These are phyloP conservation scores for Beta vulgaris DNA, from an alignment of 148 eudicot genomes.

Conservation along the genomic window DNA sequence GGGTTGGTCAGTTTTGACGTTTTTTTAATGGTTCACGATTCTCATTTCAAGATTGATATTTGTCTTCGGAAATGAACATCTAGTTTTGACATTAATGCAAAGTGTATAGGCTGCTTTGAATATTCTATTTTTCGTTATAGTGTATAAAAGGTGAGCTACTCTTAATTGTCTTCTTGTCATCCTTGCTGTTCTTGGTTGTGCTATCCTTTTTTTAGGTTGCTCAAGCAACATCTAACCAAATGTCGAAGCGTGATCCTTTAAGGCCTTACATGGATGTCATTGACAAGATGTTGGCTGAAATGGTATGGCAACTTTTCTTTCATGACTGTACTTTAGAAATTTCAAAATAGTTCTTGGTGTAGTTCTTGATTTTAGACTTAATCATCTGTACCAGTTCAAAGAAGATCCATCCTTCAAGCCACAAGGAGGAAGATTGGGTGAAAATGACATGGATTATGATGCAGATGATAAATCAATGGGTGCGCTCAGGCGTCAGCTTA, in stretches of 20 bases:
- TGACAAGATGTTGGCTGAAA: conserved; percentile 78
- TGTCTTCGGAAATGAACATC: not conserved
- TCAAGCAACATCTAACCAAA: conserved; percentile 91
- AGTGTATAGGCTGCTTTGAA: not conserved
- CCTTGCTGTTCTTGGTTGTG: not conserved
- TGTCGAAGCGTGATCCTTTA: conserved; percentile 89
- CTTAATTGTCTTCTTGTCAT: not conserved
- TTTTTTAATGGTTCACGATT: not conserved
- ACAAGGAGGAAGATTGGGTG: conserved; percentile 88
- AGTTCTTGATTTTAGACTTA: conserved; percentile 17
- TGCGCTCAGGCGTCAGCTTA: conserved; percentile 81
- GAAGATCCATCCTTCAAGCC: conserved; percentile 95
- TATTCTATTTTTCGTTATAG: conserved; percentile 2
- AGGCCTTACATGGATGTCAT: conserved; percentile 81
- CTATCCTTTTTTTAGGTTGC: conserved; percentile 54
- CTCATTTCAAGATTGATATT: not conserved
- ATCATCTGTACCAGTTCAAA: conserved; percentile 41
- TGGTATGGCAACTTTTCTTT: conserved; percentile 46
- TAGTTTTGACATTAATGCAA: not conserved
- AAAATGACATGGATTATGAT: conserved; percentile 94
- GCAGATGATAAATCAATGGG: conserved; percentile 97
- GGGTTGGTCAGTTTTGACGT: too few relatives aligned
- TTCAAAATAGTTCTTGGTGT: not conserved
- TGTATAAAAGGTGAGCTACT: not conserved
- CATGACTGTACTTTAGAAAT: not conserved